A percentile compares a stretch with the other conserved stretches of the same genome.
Evolutionary conservation across 257 asterid genomes (phyloP).

Genomic region (Plantago ovata): DNA sequence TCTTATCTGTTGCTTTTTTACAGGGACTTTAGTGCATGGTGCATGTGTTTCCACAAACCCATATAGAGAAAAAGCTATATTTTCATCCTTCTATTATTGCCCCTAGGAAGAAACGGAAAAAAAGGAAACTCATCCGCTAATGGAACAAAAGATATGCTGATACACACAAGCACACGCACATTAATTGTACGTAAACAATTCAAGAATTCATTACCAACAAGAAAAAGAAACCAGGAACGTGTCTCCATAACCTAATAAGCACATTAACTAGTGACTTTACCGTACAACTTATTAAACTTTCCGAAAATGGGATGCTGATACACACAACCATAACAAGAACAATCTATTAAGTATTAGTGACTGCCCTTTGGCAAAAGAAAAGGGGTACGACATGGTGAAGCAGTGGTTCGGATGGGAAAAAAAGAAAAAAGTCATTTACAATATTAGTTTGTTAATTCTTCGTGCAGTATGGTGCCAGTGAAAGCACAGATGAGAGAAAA

Average conservation of each 20-base stretch:
- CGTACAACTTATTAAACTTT: background rate
- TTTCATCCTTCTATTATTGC: constrained; percentile 14
- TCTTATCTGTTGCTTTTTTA: constrained; percentile 29
- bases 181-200: no score
- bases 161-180: constrained; percentile 9
- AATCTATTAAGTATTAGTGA: background rate
- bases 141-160: constrained; percentile 16
- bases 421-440: constrained; percentile 8
- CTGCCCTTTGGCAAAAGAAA: background rate
- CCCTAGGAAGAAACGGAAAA: constrained; percentile 12
- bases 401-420: background rate
- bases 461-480: background rate
- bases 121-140: constrained; percentile 13
- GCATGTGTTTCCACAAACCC: constrained; percentile 68
- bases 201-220: background rate
- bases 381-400: background rate
- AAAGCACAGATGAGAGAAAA: constrained; percentile 16
- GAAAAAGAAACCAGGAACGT: background rate
- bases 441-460: background rate
- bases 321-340: constrained; percentile 4
- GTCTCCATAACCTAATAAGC: background rate
- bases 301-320: constrained; percentile 13
- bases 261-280: background rate
- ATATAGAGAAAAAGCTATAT: constrained; percentile 9
- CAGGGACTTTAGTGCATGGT: constrained; percentile 49